Evolutionary conservation across 2,329 filamentous ascomycete species (phyloP).

Genomic region (Penicillium griseofulvum): DNA sequence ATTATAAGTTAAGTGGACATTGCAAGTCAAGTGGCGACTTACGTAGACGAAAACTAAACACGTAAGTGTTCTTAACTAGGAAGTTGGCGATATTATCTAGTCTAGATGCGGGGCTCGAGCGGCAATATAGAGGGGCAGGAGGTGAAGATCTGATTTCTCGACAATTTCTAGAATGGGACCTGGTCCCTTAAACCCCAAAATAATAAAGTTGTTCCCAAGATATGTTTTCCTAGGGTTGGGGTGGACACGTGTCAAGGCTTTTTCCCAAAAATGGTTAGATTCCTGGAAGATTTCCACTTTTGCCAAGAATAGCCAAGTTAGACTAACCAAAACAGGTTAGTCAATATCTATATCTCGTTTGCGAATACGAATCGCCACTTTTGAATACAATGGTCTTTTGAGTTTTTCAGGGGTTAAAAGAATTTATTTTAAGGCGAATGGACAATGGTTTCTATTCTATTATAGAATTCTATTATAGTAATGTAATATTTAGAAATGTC

Average conservation of each 20-base stretch:
- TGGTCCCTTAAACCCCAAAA: slow-evolving; percentile 2
- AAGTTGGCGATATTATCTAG: neutral
- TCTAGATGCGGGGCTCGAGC: slow-evolving; percentile 6
- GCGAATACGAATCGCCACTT: slow-evolving; percentile 8
- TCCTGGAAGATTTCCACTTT: neutral
- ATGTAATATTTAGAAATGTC: neutral
- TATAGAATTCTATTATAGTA: neutral
- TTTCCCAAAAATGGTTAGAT: neutral
- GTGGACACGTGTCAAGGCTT: slow-evolving; percentile 8
- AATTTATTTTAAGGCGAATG: neutral
- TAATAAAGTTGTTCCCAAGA: neutral
- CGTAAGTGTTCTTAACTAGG: neutral
- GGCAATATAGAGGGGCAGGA: neutral
- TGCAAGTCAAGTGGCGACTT: slow-evolving; percentile 1
- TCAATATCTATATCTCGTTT: neutral
- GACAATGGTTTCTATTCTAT: neutral
- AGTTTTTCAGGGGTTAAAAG: neutral
- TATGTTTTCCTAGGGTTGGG: slow-evolving; percentile 4
- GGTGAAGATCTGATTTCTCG: neutral
- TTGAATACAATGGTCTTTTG: neutral
- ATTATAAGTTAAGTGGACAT: neutral
- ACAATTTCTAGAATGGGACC: neutral
- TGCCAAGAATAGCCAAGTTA: neutral
- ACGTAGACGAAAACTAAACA: neutral
- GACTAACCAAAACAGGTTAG: neutral